Evolutionary conservation across 192 early-diverging fungal genomes (phyloP).

Genomic region (Lobosporangium transversale): DNA sequence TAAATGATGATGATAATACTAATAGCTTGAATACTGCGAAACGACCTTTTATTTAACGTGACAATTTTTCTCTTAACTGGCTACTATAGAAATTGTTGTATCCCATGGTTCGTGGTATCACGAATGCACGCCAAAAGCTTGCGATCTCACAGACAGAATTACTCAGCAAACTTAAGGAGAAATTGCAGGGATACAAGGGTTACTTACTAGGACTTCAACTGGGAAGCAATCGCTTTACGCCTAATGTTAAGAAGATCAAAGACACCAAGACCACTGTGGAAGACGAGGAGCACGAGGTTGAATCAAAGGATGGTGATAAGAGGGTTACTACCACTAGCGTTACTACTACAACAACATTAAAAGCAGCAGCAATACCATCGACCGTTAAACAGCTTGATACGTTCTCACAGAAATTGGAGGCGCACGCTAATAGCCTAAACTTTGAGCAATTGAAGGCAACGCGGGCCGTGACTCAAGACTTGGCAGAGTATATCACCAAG

Average conservation of each 20-base stretch:
- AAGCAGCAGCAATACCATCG: neutral
- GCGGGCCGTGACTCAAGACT: slow-evolving; percentile 35
- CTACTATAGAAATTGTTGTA: slow-evolving; percentile 37
- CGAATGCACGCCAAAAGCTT: slow-evolving; percentile 31
- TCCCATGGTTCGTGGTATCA: slow-evolving; percentile 48
- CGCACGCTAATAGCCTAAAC: slow-evolving; percentile 26
- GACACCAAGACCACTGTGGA: slow-evolving; percentile 29
- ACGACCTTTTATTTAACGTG: neutral
- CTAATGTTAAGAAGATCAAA: slow-evolving; percentile 21
- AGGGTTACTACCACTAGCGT: neutral
- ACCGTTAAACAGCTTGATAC: slow-evolving; percentile 40
- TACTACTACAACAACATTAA: neutral
- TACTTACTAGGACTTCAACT: slow-evolving; percentile 28
- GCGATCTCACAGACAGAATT: slow-evolving; percentile 38
- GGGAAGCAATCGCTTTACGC: slow-evolving; percentile 35
- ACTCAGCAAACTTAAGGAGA: slow-evolving; percentile 32
- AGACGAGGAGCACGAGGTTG: slow-evolving; percentile 18
- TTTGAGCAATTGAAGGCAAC: slow-evolving; percentile 50
- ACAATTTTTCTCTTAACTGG: neutral
- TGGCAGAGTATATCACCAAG: slow-evolving; percentile 53
- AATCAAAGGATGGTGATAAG: neutral
- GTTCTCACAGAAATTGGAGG: slow-evolving; percentile 37
- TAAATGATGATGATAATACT: slow-evolving; percentile 3
- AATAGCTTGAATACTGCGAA: too few relatives aligned
- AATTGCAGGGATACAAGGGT: slow-evolving; percentile 24